Evolutionary conservation across 495 filamentous ascomycete species (phyloP).

Genomic region (Neurospora discreta): DNA sequence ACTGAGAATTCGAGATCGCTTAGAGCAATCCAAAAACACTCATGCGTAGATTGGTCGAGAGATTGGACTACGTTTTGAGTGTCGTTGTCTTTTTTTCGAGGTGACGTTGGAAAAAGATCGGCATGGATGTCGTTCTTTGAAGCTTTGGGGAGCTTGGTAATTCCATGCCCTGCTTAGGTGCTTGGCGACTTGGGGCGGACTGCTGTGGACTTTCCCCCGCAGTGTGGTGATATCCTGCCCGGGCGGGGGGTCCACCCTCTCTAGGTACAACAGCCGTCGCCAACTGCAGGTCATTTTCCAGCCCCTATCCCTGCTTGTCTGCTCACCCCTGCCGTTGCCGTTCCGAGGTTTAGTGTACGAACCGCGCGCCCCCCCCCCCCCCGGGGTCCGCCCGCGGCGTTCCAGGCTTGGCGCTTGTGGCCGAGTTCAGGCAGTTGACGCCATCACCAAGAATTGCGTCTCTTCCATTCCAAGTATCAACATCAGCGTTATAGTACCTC

Average conservation of each 20-base stretch:
- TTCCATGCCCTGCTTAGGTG: neutral
- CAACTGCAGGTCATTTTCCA: slow-evolving; percentile 9
- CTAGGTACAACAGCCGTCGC: slow-evolving; percentile 1
- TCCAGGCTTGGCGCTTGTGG: neutral
- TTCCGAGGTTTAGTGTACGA: slow-evolving; percentile 12
- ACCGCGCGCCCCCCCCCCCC: no score
- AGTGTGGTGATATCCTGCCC: neutral
- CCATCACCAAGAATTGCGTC: neutral
- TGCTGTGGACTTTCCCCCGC: neutral
- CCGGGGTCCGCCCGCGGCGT: neutral
- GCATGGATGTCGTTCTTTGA: neutral
- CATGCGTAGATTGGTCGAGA: neutral
- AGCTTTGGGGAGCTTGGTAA: neutral
- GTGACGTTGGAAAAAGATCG: neutral
- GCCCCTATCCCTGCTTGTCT: neutral
- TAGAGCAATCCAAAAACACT: neutral
- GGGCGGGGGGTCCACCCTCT: neutral
- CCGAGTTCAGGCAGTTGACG: neutral
- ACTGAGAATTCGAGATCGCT: neutral
- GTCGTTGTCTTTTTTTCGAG: neutral
- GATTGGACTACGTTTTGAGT: no score
- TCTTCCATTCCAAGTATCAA: neutral
- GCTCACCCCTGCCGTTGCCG: neutral
- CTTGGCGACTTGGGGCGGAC: neutral
- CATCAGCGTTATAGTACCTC: neutral